These are phyloP conservation scores for Houttuynia cordata DNA, from an alignment of 164 flowering plant genomes.

Conservation along the genomic window DNA sequence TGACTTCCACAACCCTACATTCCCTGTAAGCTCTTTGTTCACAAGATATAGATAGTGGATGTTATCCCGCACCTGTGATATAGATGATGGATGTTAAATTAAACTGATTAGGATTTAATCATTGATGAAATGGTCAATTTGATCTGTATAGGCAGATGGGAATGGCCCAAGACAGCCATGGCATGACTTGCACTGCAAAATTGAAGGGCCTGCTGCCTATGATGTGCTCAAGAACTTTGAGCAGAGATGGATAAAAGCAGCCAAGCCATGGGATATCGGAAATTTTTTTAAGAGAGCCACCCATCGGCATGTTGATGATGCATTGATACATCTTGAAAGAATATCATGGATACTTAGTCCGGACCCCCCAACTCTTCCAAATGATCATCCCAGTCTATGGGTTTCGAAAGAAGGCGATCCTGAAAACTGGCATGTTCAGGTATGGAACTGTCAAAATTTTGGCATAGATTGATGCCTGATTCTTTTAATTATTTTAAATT, in stretches of 20 bases:
- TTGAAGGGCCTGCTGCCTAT: conserved; percentile 84
- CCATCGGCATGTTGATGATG: conserved; percentile 62
- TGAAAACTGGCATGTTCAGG: conserved; percentile 87
- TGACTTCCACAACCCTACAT: conserved; percentile 78
- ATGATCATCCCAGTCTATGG: conserved; percentile 26
- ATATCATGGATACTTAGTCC: conserved; percentile 88
- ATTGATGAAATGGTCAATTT: too few species aligned
- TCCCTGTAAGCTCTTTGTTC: conserved; percentile 38
- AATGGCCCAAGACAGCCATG: conserved; percentile 85
- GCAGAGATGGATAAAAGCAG: conserved; percentile 73
- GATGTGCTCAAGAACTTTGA: conserved; percentile 77
- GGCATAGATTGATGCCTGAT: too few species aligned
- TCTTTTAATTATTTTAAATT: too few species aligned
- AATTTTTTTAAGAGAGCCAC: conserved; percentile 23
- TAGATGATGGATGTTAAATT: too few species aligned
- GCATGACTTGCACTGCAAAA: conserved; percentile 75
- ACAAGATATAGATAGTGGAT: too few species aligned
- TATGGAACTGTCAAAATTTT: conserved; percentile 4
- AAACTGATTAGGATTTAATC: too few species aligned
- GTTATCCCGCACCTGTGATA: too few species aligned
- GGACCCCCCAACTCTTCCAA: conserved; percentile 7
- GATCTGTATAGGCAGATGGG: conserved; percentile 27
- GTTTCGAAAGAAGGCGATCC: conserved; percentile 49
- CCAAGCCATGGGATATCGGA: conserved; percentile 53
- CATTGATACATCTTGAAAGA: conserved; percentile 57